Percentiles rank a stretch among this genome's conserved stretches.
phyloP scores from a whole-genome alignment of 257 asterid species.

The Solanum ossicruentum region DNA sequence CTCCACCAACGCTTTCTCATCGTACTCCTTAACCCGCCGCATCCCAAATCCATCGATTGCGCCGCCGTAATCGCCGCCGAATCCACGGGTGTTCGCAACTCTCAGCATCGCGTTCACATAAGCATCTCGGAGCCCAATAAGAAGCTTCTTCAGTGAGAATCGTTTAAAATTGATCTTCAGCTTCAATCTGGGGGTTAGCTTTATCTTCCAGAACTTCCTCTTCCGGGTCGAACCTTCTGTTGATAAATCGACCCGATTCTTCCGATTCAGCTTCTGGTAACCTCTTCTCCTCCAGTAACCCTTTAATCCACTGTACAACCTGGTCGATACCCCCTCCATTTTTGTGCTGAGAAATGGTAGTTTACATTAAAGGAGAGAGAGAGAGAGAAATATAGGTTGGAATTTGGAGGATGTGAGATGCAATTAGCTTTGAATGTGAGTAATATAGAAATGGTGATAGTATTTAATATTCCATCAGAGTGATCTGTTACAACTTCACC shows the following conservation, averaged over 20 bases:
- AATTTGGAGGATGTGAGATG: background rate
- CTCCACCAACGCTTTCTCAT: slow-evolving; percentile 29
- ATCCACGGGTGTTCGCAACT: slow-evolving; percentile 8
- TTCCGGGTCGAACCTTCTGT: background rate
- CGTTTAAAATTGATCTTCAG: slow-evolving; percentile 9
- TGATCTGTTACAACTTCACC: background rate
- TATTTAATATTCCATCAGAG: background rate
- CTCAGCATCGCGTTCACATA: slow-evolving; percentile 25
- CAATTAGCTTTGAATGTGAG: background rate
- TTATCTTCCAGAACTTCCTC: slow-evolving; percentile 20
- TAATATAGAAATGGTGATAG: background rate
- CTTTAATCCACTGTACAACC: slow-evolving; percentile 8
- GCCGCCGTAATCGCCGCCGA: slow-evolving; percentile 14
- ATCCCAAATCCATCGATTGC: slow-evolving; percentile 31
- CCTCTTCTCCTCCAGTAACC: slow-evolving; percentile 21
- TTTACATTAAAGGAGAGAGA: background rate
- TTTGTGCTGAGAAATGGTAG: background rate
- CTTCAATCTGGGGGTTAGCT: slow-evolving; percentile 5
- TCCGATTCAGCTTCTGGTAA: slow-evolving; percentile 13
- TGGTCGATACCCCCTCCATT: slow-evolving; percentile 17
- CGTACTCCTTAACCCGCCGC: slow-evolving; percentile 29
- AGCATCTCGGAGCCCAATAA: slow-evolving; percentile 19
- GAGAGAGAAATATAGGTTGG: background rate
- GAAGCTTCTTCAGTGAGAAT: slow-evolving; percentile 18
- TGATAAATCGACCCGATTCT: background rate